Evolutionary conservation across 2,329 filamentous ascomycete species (phyloP).

Genomic region (Fusarium robinianum): DNA sequence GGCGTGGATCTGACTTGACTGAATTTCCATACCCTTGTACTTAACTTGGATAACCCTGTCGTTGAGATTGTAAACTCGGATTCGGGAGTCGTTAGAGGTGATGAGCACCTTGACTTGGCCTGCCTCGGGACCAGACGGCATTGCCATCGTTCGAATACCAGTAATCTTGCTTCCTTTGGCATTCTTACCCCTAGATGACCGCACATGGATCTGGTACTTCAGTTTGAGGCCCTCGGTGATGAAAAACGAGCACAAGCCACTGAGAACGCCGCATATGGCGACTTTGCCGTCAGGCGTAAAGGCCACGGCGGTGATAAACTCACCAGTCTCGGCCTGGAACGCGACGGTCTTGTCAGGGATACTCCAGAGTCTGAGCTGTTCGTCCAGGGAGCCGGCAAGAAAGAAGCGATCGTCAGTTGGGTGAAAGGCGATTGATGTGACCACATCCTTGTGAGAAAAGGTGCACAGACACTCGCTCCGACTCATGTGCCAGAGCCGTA

Average conservation of each 20-base stretch:
- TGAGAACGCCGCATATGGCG: constrained; percentile 85
- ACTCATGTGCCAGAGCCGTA: constrained; percentile 89
- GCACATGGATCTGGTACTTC: constrained; percentile 87
- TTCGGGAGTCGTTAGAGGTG: constrained; percentile 91
- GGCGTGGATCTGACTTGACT: constrained; percentile 86
- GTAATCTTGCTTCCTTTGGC: constrained; percentile 98
- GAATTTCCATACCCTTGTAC: constrained; percentile 88
- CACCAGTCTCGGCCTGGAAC: constrained; percentile 74
- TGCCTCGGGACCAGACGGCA: constrained; percentile 52
- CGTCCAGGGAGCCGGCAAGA: constrained; percentile 88
- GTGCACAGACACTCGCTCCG: constrained; percentile 85
- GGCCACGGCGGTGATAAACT: constrained; percentile 91
- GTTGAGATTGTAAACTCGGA: constrained; percentile 85
- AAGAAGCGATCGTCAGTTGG: constrained; percentile 96
- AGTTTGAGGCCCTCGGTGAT: constrained; percentile 89
- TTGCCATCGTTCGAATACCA: constrained; percentile 76
- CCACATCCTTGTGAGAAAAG: constrained; percentile 93
- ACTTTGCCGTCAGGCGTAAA: constrained; percentile 92
- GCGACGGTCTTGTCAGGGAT: constrained; percentile 96
- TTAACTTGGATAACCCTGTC: constrained; percentile 87
- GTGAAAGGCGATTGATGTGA: constrained; percentile 93
- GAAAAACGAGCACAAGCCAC: constrained; percentile 85
- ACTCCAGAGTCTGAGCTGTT: constrained; percentile 88
- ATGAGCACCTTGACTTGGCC: constrained; percentile 82
- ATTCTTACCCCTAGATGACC: constrained; percentile 88